phyloP scores from a whole-genome alignment of 2,329 filamentous ascomycete genomes.

The Teratosphaeria pseudoeucalypti region DNA sequence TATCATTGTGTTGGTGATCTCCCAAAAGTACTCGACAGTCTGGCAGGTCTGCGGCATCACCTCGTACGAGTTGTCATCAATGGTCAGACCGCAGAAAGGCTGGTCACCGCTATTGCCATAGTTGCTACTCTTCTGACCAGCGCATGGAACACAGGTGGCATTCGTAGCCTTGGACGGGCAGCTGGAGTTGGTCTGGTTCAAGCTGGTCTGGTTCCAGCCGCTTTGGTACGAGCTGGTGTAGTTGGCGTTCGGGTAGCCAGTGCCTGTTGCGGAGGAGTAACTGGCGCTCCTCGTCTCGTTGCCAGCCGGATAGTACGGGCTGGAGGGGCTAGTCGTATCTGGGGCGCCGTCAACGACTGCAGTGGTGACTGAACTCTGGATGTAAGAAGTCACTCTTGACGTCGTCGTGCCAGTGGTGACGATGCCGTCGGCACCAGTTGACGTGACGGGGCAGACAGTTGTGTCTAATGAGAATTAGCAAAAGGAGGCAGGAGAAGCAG shows the following conservation, averaged over 20 bases:
- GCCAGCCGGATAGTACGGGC: neutral
- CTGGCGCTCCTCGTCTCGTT: neutral
- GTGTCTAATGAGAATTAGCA: neutral
- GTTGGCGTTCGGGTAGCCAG: too few species aligned
- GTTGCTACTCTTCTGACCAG: conserved; percentile 22
- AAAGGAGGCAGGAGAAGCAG: neutral
- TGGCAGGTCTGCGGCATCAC: conserved; percentile 29
- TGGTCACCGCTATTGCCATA: conserved; percentile 18
- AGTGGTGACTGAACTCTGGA: neutral
- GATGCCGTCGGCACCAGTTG: neutral
- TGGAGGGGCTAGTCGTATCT: neutral
- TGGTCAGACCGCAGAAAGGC: conserved; percentile 26
- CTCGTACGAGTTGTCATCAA: conserved; percentile 27
- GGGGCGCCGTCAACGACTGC: neutral
- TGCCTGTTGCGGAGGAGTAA: neutral
- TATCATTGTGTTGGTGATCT: conserved; percentile 32
- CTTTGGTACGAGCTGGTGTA: too few species aligned
- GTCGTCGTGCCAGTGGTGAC: neutral
- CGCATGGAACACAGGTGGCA: conserved; percentile 17
- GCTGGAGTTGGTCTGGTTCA: neutral
- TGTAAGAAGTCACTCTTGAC: neutral
- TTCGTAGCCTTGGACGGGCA: neutral
- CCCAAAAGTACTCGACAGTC: conserved; percentile 34
- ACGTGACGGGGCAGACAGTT: neutral
- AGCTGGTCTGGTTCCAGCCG: too few species aligned